phyloP scores from a whole-genome alignment of 208 protist species.

The Trypanosoma mega region DNA sequence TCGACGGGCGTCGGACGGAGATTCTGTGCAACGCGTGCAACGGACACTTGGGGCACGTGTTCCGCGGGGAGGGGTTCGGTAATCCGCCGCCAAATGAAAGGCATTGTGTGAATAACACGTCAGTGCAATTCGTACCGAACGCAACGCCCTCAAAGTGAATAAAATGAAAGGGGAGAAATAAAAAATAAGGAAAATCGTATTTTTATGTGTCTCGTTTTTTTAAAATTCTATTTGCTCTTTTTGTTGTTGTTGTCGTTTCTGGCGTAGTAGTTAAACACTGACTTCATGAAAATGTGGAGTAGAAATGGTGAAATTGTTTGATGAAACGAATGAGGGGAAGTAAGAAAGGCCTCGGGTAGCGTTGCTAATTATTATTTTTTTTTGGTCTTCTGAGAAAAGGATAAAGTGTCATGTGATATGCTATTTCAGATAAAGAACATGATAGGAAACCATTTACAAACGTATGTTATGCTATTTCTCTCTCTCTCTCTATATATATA shows the following conservation, averaged over 20 bases:
- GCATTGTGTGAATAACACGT: conserved; percentile 89
- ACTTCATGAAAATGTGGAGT: too few species aligned
- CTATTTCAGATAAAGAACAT: too few species aligned
- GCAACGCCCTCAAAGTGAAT: too few species aligned
- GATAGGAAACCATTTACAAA: neutral
- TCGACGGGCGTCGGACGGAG: conserved; percentile 70
- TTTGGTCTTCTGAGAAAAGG: too few species aligned
- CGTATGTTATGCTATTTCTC: neutral
- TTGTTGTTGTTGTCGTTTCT: neutral
- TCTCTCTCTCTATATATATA: conserved; percentile 8
- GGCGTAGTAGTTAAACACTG: too few species aligned
- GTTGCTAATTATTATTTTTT: too few species aligned
- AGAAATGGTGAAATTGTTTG: too few species aligned
- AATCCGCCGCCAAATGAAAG: conserved; percentile 91
- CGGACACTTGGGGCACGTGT: conserved; percentile 92
- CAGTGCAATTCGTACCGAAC: conserved; percentile 49
- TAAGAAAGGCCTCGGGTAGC: too few species aligned
- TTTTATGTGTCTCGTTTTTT: conserved; percentile 22
- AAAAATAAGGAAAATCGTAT: neutral
- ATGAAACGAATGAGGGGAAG: too few species aligned
- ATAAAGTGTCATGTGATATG: too few species aligned
- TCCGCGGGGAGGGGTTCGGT: conserved; percentile 83
- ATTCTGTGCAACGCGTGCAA: conserved; percentile 93
- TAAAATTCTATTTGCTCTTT: conserved; percentile 6
- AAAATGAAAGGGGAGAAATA: neutral